These are phyloP conservation scores for Trapa bicornis DNA, from an alignment of 345 rosid genomes.

Conservation along the genomic window DNA sequence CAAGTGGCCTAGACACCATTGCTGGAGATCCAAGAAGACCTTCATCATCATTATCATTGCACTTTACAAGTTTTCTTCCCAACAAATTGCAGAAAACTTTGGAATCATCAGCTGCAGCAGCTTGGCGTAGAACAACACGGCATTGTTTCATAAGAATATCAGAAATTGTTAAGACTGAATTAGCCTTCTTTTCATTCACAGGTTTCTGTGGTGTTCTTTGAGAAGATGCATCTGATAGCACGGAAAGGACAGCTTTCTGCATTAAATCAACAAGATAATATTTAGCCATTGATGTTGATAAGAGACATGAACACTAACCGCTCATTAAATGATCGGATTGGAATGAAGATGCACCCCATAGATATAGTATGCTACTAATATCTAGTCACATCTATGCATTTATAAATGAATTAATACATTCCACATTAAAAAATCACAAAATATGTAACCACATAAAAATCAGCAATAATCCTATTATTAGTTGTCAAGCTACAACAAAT, in stretches of 20 bases:
- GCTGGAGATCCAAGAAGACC: constrained; percentile 97
- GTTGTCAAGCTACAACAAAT: not conserved
- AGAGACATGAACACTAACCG: not conserved
- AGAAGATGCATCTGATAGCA: constrained; percentile 52
- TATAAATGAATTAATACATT: too few species aligned
- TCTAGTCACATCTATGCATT: not conserved
- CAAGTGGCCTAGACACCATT: constrained; percentile 89
- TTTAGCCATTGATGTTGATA: not conserved
- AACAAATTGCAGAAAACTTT: constrained; percentile 79
- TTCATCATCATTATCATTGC: constrained; percentile 76
- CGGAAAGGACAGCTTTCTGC: constrained; percentile 97
- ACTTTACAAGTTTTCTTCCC: constrained; percentile 62
- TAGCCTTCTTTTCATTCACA: constrained; percentile 44
- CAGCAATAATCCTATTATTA: not conserved
- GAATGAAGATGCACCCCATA: not conserved
- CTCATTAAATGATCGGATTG: not conserved
- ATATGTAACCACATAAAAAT: not conserved
- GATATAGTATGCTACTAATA: not conserved
- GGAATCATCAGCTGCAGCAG: constrained; percentile 75
- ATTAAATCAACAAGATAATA: constrained; percentile 23
- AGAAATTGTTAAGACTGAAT: constrained; percentile 39
- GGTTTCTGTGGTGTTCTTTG: constrained; percentile 36
- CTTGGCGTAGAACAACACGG: constrained; percentile 62
- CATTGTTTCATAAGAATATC: constrained; percentile 84
- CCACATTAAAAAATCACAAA: not conserved